Evolutionary conservation across 345 rosid species (phyloP), one percentile per base, ranked within the genome.

Genomic region (Conringia planisiliqua): DNA sequence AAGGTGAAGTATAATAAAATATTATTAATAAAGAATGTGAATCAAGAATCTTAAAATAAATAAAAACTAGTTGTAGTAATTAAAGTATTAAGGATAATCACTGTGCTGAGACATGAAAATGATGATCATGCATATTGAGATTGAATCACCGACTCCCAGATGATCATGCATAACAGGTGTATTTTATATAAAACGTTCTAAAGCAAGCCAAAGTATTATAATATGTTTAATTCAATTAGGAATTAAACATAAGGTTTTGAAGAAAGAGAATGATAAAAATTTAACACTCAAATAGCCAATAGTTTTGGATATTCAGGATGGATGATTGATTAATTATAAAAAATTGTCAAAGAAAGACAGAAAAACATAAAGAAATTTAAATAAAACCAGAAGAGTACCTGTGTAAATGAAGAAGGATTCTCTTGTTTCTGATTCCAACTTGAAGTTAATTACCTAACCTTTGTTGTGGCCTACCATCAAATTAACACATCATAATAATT

Each of bases 361-460:
- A 68, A 55, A 55, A 39, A 7, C 13, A 50, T 3, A 52, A 35
- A 50, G 9, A 38, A 66, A 22, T 4, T 1, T 12, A 64, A 46
- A 16, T 3, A 4, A 24, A 67, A 36, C 10, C 18, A 55, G 40
- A 70, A n/a, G 10, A 59, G 29, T 24, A 71, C 68, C 75, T 72
- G 10, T 12, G 61, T 39, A 72, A 8, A 62, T 27, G 62, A 62
- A 62, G 24, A 52, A 63, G 35, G 62, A 62, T 50, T 33, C 17
- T 40, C 62, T 62, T 50, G 60, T 61, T 36, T 26, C 61, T 71
- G 40, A 50, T 62, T 72, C 43, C 62, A 51, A 3, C n/a, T 11
- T 29, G 29, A 38, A 20, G 22, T 22, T 38, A 33, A 0, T 62
- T 18, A 72, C 4, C 24, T n/a, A 24, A 59, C 36, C 38, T 32